Evolutionary conservation across 306 rosid species (phyloP), one percentile per base, ranked within the genome.

Genomic region (Astragalus glycyphyllos): DNA sequence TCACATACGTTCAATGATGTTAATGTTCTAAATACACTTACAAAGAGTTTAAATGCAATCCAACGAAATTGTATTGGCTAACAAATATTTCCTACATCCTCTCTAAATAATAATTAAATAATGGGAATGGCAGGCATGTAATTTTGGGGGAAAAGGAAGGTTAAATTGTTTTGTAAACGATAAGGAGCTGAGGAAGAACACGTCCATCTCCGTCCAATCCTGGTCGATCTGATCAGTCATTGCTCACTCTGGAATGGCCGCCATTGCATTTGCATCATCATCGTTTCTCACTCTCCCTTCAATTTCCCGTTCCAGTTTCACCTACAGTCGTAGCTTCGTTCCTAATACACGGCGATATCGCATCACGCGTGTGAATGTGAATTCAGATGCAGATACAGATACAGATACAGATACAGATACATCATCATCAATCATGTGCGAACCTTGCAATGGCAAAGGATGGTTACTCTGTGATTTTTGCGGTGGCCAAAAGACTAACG

Each of bases 401-500:
- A 3, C 38, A 29, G 45, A 31, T 8, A 11, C 45, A 8, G 45
- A 26, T 26, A 3, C 31, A 0, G 31, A 26, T 42, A 8, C 45
- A 40, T 4, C 48, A 42, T 4, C 10, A 32, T 5, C 12, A 5
- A 89, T 91, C 35, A 59, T 84, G 59, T 95, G 97, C 40, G 84
- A 87, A 32, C 85, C 90, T 69, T 95, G 97, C 84, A 82, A 84
- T 47, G 96, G 91, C 8, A 86, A 10, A 74, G 99, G 97, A 35
- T 95, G 99, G 99, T 37, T 91, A 16, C 16, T 87, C 2, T 91
- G 99, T 81, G 90, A 89, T 42, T 95, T 86, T 32, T 95, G 99
- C 53, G 20, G 86, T 59, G 97, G 97, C 2, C 92, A 91, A 65
- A 95, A 87, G 57, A 91, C 86, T 11, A 91, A 95, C 50, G 92